Conservation (phyloP, 2,329 filamentous ascomycete species). For the Scolecobasidium constrictum region DNA sequence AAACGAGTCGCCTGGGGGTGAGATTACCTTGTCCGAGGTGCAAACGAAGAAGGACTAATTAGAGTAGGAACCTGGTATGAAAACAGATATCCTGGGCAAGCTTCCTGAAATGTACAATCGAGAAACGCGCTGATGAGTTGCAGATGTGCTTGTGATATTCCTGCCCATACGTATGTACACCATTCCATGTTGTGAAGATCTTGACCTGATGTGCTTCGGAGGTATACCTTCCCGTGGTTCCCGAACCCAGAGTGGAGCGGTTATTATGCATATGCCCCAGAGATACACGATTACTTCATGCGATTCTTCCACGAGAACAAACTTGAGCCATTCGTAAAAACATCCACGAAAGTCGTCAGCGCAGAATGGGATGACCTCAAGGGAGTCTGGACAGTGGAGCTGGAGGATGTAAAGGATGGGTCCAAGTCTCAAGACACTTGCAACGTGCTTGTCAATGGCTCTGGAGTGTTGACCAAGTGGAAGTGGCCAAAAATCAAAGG, state of each 20-base stretch:
- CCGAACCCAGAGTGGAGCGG: slow-evolving; percentile 8
- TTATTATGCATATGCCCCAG: slow-evolving; percentile 3
- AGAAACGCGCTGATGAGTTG: too few species aligned
- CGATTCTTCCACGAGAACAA: slow-evolving; percentile 7
- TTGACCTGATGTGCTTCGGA: too few species aligned
- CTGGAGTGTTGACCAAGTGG: slow-evolving; percentile 46
- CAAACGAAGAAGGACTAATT: too few species aligned
- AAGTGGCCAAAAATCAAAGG: slow-evolving; percentile 28
- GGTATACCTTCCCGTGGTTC: slow-evolving; percentile 6
- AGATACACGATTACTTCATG: slow-evolving; percentile 6
- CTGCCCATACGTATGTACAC: too few species aligned
- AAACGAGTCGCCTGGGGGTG: background rate
- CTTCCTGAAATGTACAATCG: too few species aligned
- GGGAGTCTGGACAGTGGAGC: background rate
- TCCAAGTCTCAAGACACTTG: background rate
- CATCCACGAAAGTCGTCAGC: background rate
- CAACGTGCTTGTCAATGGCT: slow-evolving; percentile 2
- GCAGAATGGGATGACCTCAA: background rate
- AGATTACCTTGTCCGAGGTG: too few species aligned
- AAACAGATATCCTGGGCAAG: slow-evolving; percentile 3
- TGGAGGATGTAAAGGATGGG: background rate
- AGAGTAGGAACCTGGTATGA: slow-evolving; percentile 3
- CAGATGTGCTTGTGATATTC: slow-evolving; percentile 9
- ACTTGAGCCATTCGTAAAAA: slow-evolving; percentile 4
- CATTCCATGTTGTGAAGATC: too few species aligned